These are phyloP conservation scores for Ilex aquifolium DNA, from an alignment of 257 asterid species.

Conservation along the genomic window DNA sequence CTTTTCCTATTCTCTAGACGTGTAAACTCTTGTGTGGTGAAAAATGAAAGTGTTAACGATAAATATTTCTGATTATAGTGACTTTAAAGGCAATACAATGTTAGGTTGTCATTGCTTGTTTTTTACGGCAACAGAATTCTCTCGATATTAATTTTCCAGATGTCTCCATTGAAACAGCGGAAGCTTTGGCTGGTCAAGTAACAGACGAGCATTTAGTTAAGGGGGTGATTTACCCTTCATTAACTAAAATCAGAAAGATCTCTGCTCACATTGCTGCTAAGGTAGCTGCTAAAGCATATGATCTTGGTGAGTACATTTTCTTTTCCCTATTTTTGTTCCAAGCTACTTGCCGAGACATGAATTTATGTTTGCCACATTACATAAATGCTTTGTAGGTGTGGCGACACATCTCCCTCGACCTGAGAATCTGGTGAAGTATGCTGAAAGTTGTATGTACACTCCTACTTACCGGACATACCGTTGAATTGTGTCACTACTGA, in stretches of 20 bases:
- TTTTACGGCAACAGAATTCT: too few relatives aligned
- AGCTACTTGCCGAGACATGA: neutral
- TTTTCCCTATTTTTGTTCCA: neutral
- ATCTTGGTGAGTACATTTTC: conserved; percentile 48
- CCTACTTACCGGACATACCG: conserved; percentile 73
- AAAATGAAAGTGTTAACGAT: too few relatives aligned
- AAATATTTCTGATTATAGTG: too few relatives aligned
- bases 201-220: conserved; percentile 74
- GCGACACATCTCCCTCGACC: conserved; percentile 89
- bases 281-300: conserved; percentile 96
- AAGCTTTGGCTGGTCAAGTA: conserved; percentile 88
- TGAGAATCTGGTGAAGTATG: conserved; percentile 69
- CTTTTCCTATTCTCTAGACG: too few relatives aligned
- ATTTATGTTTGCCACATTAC: conserved; percentile 1
- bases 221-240: conserved; percentile 92
- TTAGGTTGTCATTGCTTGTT: too few relatives aligned
- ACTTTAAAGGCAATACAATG: too few relatives aligned
- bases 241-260: conserved; percentile 68
- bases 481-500: conserved; percentile 13
- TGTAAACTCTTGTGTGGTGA: too few relatives aligned
- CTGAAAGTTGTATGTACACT: conserved; percentile 96
- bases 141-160: neutral
- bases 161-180: conserved; percentile 53
- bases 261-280: conserved; percentile 87
- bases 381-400: conserved; percentile 35